Evolutionary conservation across 495 filamentous ascomycete species (phyloP).

Genomic region (Hypoxylon lienhwacheense): DNA sequence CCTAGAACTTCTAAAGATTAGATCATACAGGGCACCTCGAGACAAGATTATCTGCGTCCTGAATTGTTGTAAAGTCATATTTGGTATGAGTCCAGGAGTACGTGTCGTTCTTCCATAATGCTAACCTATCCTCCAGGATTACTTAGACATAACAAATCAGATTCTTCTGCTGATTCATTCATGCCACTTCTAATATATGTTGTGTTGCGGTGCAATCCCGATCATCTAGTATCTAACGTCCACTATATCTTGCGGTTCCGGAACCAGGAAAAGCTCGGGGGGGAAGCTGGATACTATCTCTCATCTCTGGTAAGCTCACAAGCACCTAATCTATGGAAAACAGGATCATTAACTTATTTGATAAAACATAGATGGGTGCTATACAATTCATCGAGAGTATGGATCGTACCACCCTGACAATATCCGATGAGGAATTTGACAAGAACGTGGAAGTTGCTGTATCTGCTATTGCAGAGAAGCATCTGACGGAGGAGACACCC

Average conservation of each 20-base stretch:
- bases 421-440: conserved; percentile 94
- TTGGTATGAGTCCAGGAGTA: conserved; percentile 65
- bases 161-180: conserved; percentile 95
- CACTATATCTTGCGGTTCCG: conserved; percentile 97
- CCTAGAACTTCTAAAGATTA: conserved; percentile 88
- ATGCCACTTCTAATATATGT: conserved; percentile 96
- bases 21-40: conserved; percentile 88
- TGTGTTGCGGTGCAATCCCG: conserved; percentile 89
- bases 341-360: conserved; percentile 11
- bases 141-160: conserved; percentile 85
- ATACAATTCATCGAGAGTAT: conserved; percentile 97
- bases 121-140: conserved; percentile 59
- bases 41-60: conserved; percentile 98
- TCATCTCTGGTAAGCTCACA: conserved; percentile 75
- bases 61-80: conserved; percentile 99
- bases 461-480: conserved; percentile 91
- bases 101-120: background rate
- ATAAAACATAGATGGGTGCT: conserved; percentile 72
- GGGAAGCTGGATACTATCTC: conserved; percentile 96
- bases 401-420: conserved; percentile 89
- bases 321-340: conserved; percentile 5
- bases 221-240: conserved; percentile 94
- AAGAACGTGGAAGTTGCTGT: conserved; percentile 92
- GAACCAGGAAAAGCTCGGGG: conserved; percentile 94
- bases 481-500: conserved; percentile 53